A percentile compares a stretch with the other conserved stretches of the same genome.
Conservation (phyloP, 1,284 basidiomycete genomes). For the Leccinum pachyderme region DNA sequence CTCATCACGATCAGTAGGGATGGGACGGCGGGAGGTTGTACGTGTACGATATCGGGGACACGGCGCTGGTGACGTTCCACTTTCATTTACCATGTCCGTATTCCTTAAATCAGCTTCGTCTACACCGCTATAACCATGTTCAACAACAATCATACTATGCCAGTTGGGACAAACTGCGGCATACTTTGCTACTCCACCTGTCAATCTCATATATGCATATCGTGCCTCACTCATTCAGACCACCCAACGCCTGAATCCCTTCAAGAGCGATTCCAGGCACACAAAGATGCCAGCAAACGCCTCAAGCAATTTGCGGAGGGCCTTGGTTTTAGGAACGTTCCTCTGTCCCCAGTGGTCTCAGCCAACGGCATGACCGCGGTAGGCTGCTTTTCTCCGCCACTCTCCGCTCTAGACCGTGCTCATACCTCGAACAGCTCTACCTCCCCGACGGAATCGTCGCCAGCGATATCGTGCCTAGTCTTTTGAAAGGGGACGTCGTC, state of each 20-base stretch:
- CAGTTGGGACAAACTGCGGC: constrained; percentile 80
- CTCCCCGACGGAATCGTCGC: constrained; percentile 77
- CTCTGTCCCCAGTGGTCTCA: constrained; percentile 58
- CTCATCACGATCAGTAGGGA: constrained; percentile 95
- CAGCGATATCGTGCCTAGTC: constrained; percentile 70
- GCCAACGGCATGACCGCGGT: constrained; percentile 95
- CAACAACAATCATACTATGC: constrained; percentile 73
- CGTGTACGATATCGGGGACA: constrained; percentile 93
- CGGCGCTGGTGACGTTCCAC: constrained; percentile 46
- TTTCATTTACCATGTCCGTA: background rate
- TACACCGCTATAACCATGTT: background rate
- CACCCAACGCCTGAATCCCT: constrained; percentile 60
- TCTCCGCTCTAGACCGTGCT: background rate
- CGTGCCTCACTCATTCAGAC: constrained; percentile 79
- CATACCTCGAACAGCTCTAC: constrained; percentile 48
- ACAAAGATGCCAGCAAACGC: constrained; percentile 70
- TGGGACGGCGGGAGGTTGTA: constrained; percentile 91
- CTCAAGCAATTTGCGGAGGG: constrained; percentile 71
- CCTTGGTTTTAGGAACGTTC: constrained; percentile 77
- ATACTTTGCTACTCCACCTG: constrained; percentile 95
- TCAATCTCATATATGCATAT: constrained; percentile 93
- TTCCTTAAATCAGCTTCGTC: background rate
- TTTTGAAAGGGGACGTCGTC: constrained; percentile 71
- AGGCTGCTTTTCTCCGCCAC: constrained; percentile 23
- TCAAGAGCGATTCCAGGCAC: constrained; percentile 77